Base-by-base conservation (phyloP, 2,329 filamentous ascomycete genomes). In the Tolypocladium ophioglossoides region DNA sequence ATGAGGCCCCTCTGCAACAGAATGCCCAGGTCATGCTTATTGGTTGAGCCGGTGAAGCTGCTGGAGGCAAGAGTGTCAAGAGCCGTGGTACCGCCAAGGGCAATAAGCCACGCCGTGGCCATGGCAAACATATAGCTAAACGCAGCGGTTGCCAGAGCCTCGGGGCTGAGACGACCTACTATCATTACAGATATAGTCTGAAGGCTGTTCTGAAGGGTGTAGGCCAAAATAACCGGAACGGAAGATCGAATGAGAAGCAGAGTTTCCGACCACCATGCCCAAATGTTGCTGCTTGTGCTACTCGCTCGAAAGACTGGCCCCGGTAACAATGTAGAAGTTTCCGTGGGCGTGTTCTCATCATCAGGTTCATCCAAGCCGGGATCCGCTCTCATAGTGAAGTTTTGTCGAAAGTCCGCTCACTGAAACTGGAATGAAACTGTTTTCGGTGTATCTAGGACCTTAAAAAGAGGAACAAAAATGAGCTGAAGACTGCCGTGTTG, bases 41-140 rank as follows among this genome's bases (percentile, higher is more conserved):
- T 85, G 59, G 84, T 81, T 58, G 87, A 89, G 0, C 87, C 87
- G 0, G 90, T 95, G 67, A 90, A 95, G 47, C 85, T 86, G 49
- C 85, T 89, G 0, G 88, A 91, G 2, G 88, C 89, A 27, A 95
- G 74, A 0, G 90, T 95, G 67, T 95, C 90, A 46, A 95, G 78
- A 0, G 90, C 90, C 1, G 89, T 95, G 0, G 89, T 91, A 9
- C 90, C 90, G 32, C 90, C 90, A 4, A 95, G 78, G 0, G 85
- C 90, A 56, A 95, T 87, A 39, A 95, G 78, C 89, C 90, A 95
- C 0, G 85, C 90, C 1, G 89, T 90, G 24, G 87, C 84, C 87
- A 92, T 91, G 53, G 90, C 90, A 62, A 95, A 95, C 90, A 95
- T 95, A 74, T 94, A 92, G 2, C 87, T 88, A 64, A 95, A 95